These are phyloP conservation scores for Kwoniella heveanensis DNA, from an alignment of 768 basidiomycete species.

Conservation along the genomic window DNA sequence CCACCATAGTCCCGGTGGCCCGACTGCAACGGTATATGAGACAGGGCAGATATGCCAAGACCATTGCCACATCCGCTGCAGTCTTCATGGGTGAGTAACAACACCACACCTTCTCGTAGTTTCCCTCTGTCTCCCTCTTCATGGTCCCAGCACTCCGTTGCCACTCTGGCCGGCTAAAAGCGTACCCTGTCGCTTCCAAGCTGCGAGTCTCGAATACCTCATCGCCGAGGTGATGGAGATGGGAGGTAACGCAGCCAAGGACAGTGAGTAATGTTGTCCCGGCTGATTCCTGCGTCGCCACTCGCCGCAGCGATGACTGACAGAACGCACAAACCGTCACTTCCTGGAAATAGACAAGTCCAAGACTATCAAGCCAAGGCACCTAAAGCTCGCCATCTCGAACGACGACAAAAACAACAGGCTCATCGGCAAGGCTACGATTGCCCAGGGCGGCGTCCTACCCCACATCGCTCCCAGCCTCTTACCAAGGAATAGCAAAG, in stretches of 20 bases:
- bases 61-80: conserved; percentile 1
- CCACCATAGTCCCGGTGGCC: conserved; percentile 19
- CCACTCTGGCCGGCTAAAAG: too few species aligned
- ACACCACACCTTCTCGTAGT: too few species aligned
- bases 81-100: conserved; percentile 20
- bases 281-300: too few species aligned
- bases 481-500: conserved; percentile 47
- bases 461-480: conserved; percentile 67
- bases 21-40: conserved; percentile 6
- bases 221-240: conserved; percentile 86
- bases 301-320: too few species aligned
- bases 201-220: conserved; percentile 80
- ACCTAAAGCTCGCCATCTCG: conserved; percentile 81
- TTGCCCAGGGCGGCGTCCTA: conserved; percentile 80
- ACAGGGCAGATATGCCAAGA: conserved; percentile 15
- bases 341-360: conserved; percentile 49
- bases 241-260: conserved; percentile 70
- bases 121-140: too few species aligned
- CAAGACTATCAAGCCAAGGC: conserved; percentile 85
- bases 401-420: conserved; percentile 78
- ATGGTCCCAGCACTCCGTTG: too few species aligned
- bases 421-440: conserved; percentile 76
- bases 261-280: too few species aligned
- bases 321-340: too few species aligned
- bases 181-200: conserved; percentile 1